Evolutionary conservation across 306 rosid genomes (phyloP), one percentile per base, ranked within the genome.

Genomic region (Sicyos baderoa): DNA sequence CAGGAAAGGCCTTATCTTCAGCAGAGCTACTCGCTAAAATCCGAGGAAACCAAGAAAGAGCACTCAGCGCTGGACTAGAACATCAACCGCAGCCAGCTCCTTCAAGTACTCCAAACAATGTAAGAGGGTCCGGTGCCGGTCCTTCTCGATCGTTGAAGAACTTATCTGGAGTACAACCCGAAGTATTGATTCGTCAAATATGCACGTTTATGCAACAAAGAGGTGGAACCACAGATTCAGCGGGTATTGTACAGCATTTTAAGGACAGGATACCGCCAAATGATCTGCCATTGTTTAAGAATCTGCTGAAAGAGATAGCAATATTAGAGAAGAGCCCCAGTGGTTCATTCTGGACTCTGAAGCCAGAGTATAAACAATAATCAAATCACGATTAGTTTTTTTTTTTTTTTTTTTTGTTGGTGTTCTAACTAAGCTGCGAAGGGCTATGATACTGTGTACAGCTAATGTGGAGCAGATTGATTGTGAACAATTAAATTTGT

Each of bases 251-350:
- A 55, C 80, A 85, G 83, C 83, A 90, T 83, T 93, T 93, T 60
- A 86, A 79, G 87, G 89, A 85, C 72, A 86, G 86, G 74, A 83
- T 90, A 81, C 94, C 94, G 35, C 70, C 91, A 0, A 75, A 72
- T 23, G 96, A 90, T 82, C 87, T 93, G 67, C 86, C 97, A n/a
- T 60, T 93, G 85, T 93, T 93, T 73, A 93, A 90, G 88, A 90
- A 88, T 86, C 85, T 93, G 55, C 76, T 93, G 54, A 93, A 90
- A 84, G 99, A 93, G 80, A 90, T 93, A 72, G 97, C 99, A 3
- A 78, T 70, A 53, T 74, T 90, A 61, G 86, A 84, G 73, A 93
- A 88, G 80, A 82, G 78, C 72, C 77, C 80, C 8, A 63, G 76
- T 66, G 96, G 91, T 55, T 86, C 97, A 4, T 18, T 68, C 71